Evolutionary conservation across 2,329 filamentous ascomycete genomes (phyloP).

Genomic region (Seiridium cupressi): DNA sequence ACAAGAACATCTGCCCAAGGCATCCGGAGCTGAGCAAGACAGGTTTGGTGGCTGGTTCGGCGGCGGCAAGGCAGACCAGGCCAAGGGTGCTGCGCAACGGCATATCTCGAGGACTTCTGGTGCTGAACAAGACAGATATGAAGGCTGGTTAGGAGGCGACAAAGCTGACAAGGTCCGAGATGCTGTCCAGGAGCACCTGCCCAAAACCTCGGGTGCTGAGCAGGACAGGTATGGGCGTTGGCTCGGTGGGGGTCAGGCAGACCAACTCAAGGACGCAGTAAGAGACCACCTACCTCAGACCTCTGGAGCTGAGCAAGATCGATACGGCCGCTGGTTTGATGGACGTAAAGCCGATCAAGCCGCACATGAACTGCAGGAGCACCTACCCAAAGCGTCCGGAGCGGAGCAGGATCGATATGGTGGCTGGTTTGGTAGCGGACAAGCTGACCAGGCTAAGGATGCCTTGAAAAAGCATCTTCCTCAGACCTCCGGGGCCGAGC

Average conservation of each 20-base stretch:
- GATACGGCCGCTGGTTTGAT: conserved; percentile 18
- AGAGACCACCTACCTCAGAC: conserved; percentile 11
- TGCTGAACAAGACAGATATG: conserved; percentile 15
- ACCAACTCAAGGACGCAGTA: conserved; percentile 14
- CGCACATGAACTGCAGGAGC: background rate
- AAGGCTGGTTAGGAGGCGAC: conserved; percentile 13
- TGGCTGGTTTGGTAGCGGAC: conserved; percentile 17
- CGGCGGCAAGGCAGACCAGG: conserved; percentile 13
- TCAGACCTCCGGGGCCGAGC: conserved; percentile 17
- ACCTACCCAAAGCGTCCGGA: background rate
- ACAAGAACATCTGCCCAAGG: background rate
- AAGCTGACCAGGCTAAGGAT: conserved; percentile 15
- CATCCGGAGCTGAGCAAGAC: conserved; percentile 14
- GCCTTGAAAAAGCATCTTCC: conserved; percentile 15
- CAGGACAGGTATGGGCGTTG: conserved; percentile 20
- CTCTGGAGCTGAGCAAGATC: conserved; percentile 21
- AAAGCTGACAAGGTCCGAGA: conserved; percentile 13
- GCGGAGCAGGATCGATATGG: conserved; percentile 20
- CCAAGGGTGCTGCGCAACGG: conserved; percentile 13
- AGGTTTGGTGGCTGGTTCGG: conserved; percentile 12
- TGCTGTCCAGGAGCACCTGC: conserved; percentile 14
- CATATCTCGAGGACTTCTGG: conserved; percentile 14
- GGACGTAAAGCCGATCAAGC: conserved; percentile 9
- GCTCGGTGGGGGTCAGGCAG: conserved; percentile 18
- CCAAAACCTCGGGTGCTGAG: conserved; percentile 17